Conservation (phyloP, 495 filamentous ascomycete genomes). For the Aspergillus campestris region DNA sequence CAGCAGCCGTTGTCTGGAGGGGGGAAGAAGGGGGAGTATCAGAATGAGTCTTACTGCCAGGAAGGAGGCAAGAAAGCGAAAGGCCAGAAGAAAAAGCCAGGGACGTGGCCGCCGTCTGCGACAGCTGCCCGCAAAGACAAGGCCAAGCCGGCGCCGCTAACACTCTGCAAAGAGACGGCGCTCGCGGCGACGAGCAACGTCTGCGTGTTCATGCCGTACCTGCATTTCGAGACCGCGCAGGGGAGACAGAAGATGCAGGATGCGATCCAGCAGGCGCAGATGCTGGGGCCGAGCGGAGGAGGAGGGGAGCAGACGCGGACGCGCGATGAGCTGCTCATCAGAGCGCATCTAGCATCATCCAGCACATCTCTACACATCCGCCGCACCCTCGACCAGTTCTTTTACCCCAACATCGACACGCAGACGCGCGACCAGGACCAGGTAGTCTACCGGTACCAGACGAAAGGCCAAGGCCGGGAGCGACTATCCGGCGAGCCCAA, state of each 20-base stretch:
- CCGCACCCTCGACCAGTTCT: conserved; percentile 62
- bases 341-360: conserved; percentile 48
- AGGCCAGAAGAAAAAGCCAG: conserved; percentile 31
- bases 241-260: conserved; percentile 51
- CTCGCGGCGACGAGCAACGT: conserved; percentile 35
- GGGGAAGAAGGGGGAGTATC: conserved; percentile 19
- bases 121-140: conserved; percentile 15
- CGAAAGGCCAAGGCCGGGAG: conserved; percentile 19
- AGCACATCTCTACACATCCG: conserved; percentile 55
- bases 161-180: conserved; percentile 24
- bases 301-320: conserved; percentile 22
- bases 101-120: conserved; percentile 24
- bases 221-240: conserved; percentile 57
- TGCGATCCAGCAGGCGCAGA: conserved; percentile 45
- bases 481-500: conserved; percentile 45
- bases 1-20: no score
- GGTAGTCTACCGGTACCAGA: conserved; percentile 60
- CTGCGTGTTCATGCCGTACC: conserved; percentile 60
- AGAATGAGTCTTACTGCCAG: conserved; percentile 21
- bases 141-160: conserved; percentile 15
- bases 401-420: conserved; percentile 64
- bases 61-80: conserved; percentile 34
- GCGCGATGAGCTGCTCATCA: conserved; percentile 55
- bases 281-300: conserved; percentile 13
- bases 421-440: conserved; percentile 57